Conservation (phyloP, 2,329 filamentous ascomycete genomes). For the Diaporthe ilicicola region DNA sequence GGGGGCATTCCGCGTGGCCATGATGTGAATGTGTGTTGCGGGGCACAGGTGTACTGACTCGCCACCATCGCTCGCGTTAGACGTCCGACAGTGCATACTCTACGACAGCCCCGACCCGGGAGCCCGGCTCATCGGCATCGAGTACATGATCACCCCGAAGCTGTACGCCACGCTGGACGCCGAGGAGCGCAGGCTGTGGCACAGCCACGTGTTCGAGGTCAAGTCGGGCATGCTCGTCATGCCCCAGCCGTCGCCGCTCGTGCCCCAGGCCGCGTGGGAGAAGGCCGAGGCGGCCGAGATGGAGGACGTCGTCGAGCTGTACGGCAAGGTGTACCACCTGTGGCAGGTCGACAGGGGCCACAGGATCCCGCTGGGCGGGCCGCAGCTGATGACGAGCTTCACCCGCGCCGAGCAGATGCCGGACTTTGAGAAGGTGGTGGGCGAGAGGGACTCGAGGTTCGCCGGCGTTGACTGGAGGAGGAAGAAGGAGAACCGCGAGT, state of each 20-base stretch:
- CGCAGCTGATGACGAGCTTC: constrained; percentile 64
- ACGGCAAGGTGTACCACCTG: constrained; percentile 86
- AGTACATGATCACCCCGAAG: constrained; percentile 83
- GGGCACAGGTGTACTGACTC: background rate
- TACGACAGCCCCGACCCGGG: constrained; percentile 76
- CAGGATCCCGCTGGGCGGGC: constrained; percentile 58
- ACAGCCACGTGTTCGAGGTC: constrained; percentile 78
- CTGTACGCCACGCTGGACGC: constrained; percentile 72
- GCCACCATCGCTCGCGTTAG: constrained; percentile 46
- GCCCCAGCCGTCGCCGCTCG: constrained; percentile 62
- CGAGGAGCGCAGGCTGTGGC: constrained; percentile 80
- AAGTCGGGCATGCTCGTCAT: constrained; percentile 84
- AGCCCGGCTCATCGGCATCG: constrained; percentile 81
- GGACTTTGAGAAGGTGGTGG: constrained; percentile 53
- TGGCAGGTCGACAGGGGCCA: constrained; percentile 87
- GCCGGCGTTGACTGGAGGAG: constrained; percentile 50
- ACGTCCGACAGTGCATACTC: constrained; percentile 85
- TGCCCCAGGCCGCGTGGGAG: constrained; percentile 75
- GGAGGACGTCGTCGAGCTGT: constrained; percentile 76
- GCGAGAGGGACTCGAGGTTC: constrained; percentile 55
- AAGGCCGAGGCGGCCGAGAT: constrained; percentile 81
- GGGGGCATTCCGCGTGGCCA: background rate
- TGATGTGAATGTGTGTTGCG: background rate
- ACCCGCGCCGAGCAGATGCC: constrained; percentile 56
- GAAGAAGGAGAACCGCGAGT: constrained; percentile 54